Conservation (phyloP, 1,139 yeast genomes). For the Debaryomyces singareniensis region DNA sequence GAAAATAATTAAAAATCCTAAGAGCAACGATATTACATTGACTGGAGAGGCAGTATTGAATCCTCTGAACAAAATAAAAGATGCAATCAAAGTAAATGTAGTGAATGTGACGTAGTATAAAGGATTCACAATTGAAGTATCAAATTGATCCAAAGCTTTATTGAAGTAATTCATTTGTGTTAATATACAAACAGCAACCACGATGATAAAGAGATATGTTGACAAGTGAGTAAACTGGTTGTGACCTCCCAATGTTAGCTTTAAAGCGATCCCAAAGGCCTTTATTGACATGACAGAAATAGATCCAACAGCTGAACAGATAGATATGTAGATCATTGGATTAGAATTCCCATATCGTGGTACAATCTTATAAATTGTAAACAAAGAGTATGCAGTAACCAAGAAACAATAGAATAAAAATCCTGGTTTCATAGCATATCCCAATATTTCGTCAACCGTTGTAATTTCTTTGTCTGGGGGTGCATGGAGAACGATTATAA, state of each 20-base stretch:
- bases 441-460: conserved; percentile 83
- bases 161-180: conserved; percentile 94
- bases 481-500: conserved; percentile 86
- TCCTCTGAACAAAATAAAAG: conserved; percentile 80
- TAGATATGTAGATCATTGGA: conserved; percentile 86
- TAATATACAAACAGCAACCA: conserved; percentile 74
- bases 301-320: conserved; percentile 87
- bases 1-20: conserved; percentile 83
- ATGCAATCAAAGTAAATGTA: conserved; percentile 79
- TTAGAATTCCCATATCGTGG: conserved; percentile 76
- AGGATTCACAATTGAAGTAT: conserved; percentile 89
- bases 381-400: conserved; percentile 61
- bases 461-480: conserved; percentile 87
- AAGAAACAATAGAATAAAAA: conserved; percentile 60
- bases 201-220: conserved; percentile 73
- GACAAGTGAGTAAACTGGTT: conserved; percentile 84
- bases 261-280: conserved; percentile 89
- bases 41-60: conserved; percentile 81
- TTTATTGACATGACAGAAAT: conserved; percentile 89
- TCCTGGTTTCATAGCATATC: conserved; percentile 76
- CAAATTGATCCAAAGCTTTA: conserved; percentile 89
- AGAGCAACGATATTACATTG: conserved; percentile 75
- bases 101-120: conserved; percentile 88
- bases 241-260: conserved; percentile 79
- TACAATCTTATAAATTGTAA: conserved; percentile 79